Base-by-base conservation (phyloP, 2,329 filamentous ascomycete genomes). In the Aspergillus luchuensis region DNA sequence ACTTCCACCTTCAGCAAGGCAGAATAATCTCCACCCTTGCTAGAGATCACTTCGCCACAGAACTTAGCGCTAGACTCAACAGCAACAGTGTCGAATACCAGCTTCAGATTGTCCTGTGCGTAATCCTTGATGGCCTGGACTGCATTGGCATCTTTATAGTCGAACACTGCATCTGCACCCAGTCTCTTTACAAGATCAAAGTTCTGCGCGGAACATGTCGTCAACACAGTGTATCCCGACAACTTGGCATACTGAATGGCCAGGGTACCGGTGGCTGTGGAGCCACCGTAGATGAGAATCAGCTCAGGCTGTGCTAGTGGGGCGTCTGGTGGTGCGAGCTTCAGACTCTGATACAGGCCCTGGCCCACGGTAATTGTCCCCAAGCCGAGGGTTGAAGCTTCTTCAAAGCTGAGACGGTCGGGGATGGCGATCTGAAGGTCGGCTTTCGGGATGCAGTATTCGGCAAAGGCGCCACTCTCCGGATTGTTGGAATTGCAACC, bases 291-390 rank as follows among this genome's bases (percentile, higher is more conserved):
- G 54, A 79, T 74, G 15, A 78, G 65, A 10, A 78, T 55, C 8
- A 67, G 63, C 23, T 56, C 51, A 2, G 50, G 43, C 13, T 60
- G 55, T 25, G 66, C 60, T 1, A 66, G 61, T 5, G 70, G 69
- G 1, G 67, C 56, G 13, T 59, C 61, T 3, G 74, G 73, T 15
- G 70, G 57, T n/a, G 62, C 64, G 3, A 77, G 65, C 28, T 66
- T 60, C 50, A 74, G 52, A 36, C 57, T 67, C 59, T 78, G 74
- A 60, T 76, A 78, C 19, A 79, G 62, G 0, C 64, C 71, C 65
- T 85, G 83, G 0, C 79, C 83, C 6, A 83, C 78, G 2, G 84
- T 86, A 2, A 74, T 76, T 41, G 85, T 72, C 3, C 81, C 84
- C 0, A 83, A 76, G 2, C 82, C 81, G 0, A 86, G 69, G 0